These are phyloP conservation scores for Candida krabiensis DNA, from an alignment of 805 yeast genomes.

Conservation along the genomic window DNA sequence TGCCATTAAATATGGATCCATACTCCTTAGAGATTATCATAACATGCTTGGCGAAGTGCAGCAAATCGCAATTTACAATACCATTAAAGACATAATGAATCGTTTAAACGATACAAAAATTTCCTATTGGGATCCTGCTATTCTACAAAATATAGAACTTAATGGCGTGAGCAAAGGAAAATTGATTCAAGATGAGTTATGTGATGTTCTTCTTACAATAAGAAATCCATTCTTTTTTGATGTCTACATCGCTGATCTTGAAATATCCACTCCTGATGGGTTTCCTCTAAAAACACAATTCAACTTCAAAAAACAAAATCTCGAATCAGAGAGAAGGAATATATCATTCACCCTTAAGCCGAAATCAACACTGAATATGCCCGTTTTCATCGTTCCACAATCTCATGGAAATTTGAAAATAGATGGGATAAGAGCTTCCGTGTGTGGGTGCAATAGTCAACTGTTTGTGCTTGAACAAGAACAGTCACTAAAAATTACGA, in stretches of 20 bases:
- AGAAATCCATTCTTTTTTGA: conserved; percentile 84
- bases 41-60: conserved; percentile 57
- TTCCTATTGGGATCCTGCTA: conserved; percentile 72
- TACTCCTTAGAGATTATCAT: conserved; percentile 56
- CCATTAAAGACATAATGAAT: conserved; percentile 31
- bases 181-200: conserved; percentile 62
- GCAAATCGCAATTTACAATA: conserved; percentile 44
- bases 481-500: neutral
- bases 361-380: conserved; percentile 36
- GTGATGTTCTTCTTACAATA: conserved; percentile 54
- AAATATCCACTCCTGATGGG: conserved; percentile 32
- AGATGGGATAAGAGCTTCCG: conserved; percentile 48
- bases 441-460: conserved; percentile 50
- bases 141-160: conserved; percentile 34
- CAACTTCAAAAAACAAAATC: conserved; percentile 17
- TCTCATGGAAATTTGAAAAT: conserved; percentile 49
- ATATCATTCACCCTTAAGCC: conserved; percentile 36
- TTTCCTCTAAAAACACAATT: conserved; percentile 29
- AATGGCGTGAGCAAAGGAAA: conserved; percentile 11
- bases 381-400: conserved; percentile 49
- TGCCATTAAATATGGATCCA: conserved; percentile 46
- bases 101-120: conserved; percentile 8
- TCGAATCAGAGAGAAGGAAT: conserved; percentile 14
- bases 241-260: conserved; percentile 53
- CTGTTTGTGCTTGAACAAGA: conserved; percentile 31